phyloP scores from a whole-genome alignment of 305 asterid species.

The Nicotiana rustica region DNA sequence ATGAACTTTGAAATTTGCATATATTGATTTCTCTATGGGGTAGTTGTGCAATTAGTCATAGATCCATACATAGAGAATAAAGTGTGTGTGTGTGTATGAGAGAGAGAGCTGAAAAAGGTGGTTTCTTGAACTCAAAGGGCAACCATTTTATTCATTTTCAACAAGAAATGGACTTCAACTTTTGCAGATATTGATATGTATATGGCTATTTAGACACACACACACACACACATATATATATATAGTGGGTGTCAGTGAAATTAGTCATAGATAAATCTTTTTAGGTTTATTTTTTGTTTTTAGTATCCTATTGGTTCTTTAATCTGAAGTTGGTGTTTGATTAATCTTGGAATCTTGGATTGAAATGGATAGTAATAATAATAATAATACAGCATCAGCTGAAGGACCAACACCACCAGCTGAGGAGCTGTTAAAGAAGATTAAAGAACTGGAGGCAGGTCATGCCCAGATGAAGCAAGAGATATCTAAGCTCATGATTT shows the following conservation, averaged over 20 bases:
- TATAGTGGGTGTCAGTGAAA: neutral
- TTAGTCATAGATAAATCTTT: neutral
- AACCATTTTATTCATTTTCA: neutral
- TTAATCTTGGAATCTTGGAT: conserved; percentile 24
- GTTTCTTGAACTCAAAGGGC: conserved; percentile 21
- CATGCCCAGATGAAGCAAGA: conserved; percentile 87
- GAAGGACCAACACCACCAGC: conserved; percentile 62
- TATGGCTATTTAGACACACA: no score
- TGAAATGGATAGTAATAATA: conserved; percentile 43
- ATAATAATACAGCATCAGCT: conserved; percentile 35
- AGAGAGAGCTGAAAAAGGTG: conserved; percentile 25
- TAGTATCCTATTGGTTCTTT: neutral
- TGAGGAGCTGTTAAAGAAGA: conserved; percentile 90
- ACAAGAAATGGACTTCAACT: neutral
- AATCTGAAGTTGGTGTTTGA: conserved; percentile 23
- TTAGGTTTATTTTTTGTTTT: neutral
- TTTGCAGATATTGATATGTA: conserved; percentile 8
- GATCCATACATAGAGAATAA: conserved; percentile 21
- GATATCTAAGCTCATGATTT: conserved; percentile 71
- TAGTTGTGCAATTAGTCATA: conserved; percentile 10
- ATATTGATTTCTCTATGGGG: neutral
- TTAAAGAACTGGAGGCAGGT: conserved; percentile 81
- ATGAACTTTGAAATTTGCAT: neutral
- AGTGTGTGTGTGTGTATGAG: no score
- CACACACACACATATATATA: neutral